A percentile compares a stretch with the other conserved stretches of the same genome.
phyloP scores from a whole-genome alignment of 2,329 filamentous ascomycete genomes.

The Myriosclerotinia scirpicola region DNA sequence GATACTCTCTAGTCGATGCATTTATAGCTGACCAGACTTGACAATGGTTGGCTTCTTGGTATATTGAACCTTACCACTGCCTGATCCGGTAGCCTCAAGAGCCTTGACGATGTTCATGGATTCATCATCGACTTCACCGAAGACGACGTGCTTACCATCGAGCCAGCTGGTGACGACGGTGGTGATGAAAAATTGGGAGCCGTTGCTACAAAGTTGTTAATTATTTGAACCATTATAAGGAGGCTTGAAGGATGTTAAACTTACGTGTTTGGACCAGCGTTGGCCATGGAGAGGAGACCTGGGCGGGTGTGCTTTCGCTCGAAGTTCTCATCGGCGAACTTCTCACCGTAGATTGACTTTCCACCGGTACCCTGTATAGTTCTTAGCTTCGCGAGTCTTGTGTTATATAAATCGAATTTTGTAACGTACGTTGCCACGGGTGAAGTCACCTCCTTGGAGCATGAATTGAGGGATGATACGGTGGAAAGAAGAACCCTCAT shows the following conservation, averaged over 20 bases:
- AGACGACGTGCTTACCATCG: constrained; percentile 94
- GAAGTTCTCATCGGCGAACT: constrained; percentile 96
- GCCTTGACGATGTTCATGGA: constrained; percentile 56
- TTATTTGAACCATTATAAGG: constrained; percentile 58
- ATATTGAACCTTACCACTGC: constrained; percentile 57
- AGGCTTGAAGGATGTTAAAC: constrained; percentile 56
- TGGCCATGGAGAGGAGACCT: constrained; percentile 90
- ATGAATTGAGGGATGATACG: constrained; percentile 92
- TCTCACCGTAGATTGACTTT: constrained; percentile 93
- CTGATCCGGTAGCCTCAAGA: constrained; percentile 59
- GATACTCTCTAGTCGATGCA: constrained; percentile 41
- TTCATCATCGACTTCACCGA: constrained; percentile 63
- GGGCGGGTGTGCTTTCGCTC: constrained; percentile 67
- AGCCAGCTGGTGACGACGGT: constrained; percentile 93
- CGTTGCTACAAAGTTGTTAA: constrained; percentile 69
- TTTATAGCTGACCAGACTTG: constrained; percentile 45
- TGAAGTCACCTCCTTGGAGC: constrained; percentile 96
- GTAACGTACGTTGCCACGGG: constrained; percentile 76
- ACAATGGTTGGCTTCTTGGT: constrained; percentile 59
- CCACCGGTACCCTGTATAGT: constrained; percentile 70
- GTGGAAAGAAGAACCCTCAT: constrained; percentile 83
- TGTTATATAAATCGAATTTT: constrained; percentile 26
- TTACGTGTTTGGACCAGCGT: constrained; percentile 91
- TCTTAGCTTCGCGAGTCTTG: constrained; percentile 57
- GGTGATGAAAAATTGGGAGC: constrained; percentile 97